Evolutionary conservation across 2,329 filamentous ascomycete species (phyloP), one percentile per base, ranked within the genome.

Genomic region (Colletotrichum somersetense): DNA sequence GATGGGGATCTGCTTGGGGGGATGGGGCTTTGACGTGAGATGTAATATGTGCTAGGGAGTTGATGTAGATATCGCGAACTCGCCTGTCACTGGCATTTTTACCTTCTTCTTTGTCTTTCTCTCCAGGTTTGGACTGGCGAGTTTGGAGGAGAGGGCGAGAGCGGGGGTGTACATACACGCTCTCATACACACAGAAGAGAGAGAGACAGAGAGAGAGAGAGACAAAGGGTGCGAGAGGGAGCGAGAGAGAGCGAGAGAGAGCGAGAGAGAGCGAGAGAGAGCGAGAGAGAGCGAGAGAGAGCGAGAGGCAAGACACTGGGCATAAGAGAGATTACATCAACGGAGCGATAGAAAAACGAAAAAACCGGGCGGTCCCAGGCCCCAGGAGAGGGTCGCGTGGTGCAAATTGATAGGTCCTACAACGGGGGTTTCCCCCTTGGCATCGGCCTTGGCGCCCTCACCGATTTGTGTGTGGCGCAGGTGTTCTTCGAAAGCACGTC

Each of bases 311-410:
- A 5, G 14, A 38, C 33, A 40, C 53, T 58, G 61, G 61, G 46
- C 35, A 44, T 18, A 16, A 16, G 38, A 23, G 11, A 44, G 57
- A 69, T 72, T 26, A 26, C 26, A 26, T 26, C 26, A 26, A 26
- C 26, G 26, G 26, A 26, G 26, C 26, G 26, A 26, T 1, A 26
- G 26, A 26, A 26, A 26, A 26, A 26, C 26, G 26, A 26, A 26
- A 26, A 26, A 26, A 26, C 26, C 26, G 42, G 40, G 33, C 30
- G 35, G 62, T 59, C 18, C 40, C 57, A 50, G 26, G 35, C 48
- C 38, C n/a, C 46, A 3, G 48, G 35, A 52, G 66, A 68, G 66
- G 66, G 70, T 69, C 70, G 70, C 70, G 70, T 72, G 70, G 70
- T 69, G 70, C 55, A 40, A 69, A 26, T 30, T 72, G 70, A 72